A percentile compares a stretch with the other conserved stretches of the same genome.
Conservation (phyloP, 2,329 filamentous ascomycete species). For the Fusarium buharicum region DNA sequence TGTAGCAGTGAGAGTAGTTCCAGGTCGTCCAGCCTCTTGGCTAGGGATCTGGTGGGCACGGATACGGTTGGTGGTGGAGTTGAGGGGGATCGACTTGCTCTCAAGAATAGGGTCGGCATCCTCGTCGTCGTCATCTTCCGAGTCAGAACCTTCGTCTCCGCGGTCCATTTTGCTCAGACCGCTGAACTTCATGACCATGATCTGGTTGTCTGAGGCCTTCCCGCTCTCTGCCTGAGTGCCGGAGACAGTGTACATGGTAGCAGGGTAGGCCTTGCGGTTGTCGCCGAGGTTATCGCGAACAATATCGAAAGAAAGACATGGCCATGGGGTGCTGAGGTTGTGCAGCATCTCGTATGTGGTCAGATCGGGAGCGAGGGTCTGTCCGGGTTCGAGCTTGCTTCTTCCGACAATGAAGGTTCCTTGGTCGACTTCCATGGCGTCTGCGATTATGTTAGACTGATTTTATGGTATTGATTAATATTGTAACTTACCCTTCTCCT, state of each 20-base stretch:
- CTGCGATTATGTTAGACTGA: conserved; percentile 48
- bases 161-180: conserved; percentile 88
- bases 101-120: conserved; percentile 90
- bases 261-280: conserved; percentile 90
- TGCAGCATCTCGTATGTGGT: conserved; percentile 99
- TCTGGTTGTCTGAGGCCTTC: conserved; percentile 84
- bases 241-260: conserved; percentile 92
- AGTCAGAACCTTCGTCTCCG: conserved; percentile 73
- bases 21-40: conserved; percentile 74
- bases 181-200: conserved; percentile 97
- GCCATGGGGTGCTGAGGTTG: conserved; percentile 93
- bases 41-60: conserved; percentile 83
- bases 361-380: conserved; percentile 89
- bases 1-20: conserved; percentile 85
- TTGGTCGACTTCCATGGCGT: conserved; percentile 92
- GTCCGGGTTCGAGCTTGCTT: conserved; percentile 88
- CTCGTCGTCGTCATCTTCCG: conserved; percentile 79
- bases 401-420: conserved; percentile 96
- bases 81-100: conserved; percentile 86
- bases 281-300: conserved; percentile 87
- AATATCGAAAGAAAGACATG: conserved; percentile 95
- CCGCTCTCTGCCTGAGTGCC: conserved; percentile 89
- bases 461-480: not conserved
- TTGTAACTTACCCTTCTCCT: conserved; percentile 69
- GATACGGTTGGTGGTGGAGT: conserved; percentile 92